Evolutionary conservation across 768 basidiomycete genomes (phyloP).

Genomic region (Cyclocybe cylindracea): DNA sequence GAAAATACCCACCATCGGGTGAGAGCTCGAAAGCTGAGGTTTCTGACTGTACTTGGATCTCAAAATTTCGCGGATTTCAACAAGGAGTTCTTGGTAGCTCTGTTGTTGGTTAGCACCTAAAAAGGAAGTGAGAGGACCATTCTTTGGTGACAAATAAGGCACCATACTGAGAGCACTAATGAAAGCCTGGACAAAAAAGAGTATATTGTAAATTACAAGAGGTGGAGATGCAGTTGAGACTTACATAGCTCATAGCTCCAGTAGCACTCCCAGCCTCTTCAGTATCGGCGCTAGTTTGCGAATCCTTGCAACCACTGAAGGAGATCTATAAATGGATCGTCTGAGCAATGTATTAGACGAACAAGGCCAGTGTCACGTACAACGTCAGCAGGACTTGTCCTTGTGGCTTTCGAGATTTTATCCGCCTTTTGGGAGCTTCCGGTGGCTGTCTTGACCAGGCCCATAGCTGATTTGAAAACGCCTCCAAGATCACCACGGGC

Average conservation of each 20-base stretch:
- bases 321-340: slow-evolving; percentile 53
- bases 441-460: slow-evolving; percentile 74
- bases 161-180: slow-evolving; percentile 52
- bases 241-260: slow-evolving; percentile 80
- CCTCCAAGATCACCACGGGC: slow-evolving; percentile 80
- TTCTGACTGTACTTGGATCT: slow-evolving; percentile 43
- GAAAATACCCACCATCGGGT: slow-evolving; percentile 35
- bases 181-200: slow-evolving; percentile 50
- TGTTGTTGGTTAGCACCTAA: slow-evolving; percentile 41
- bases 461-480: slow-evolving; percentile 70
- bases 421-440: slow-evolving; percentile 67
- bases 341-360: background rate
- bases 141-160: background rate
- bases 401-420: slow-evolving; percentile 57
- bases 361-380: slow-evolving; percentile 42
- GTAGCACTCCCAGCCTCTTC: slow-evolving; percentile 64
- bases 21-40: slow-evolving; percentile 43
- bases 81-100: slow-evolving; percentile 45
- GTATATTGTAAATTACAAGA: background rate
- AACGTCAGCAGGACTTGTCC: slow-evolving; percentile 83
- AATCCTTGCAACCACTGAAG: slow-evolving; percentile 83
- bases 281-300: slow-evolving; percentile 82
- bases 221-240: slow-evolving; percentile 20
- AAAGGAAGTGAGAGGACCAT: background rate
- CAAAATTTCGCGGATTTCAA: slow-evolving; percentile 39